Percentiles rank a stretch among this genome's conserved stretches.
These are phyloP conservation scores for Dryas drummondii DNA, from an alignment of 306 rosid genomes.

Conservation along the genomic window DNA sequence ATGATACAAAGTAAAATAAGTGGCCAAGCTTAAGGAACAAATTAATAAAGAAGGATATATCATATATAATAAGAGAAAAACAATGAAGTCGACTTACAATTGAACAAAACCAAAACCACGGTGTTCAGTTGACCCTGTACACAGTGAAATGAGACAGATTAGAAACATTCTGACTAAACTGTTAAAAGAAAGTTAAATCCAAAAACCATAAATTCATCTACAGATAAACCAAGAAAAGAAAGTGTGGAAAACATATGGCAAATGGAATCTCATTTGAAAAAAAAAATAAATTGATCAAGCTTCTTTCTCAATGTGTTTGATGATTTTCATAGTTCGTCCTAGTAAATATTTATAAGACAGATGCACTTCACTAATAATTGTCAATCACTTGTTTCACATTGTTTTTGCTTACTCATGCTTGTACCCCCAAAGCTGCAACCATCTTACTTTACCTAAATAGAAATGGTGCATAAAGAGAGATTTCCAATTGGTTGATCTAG, in stretches of 20 bases:
- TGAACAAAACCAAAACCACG: constrained; percentile 83
- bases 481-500: background rate
- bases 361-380: background rate
- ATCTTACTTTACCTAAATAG: background rate
- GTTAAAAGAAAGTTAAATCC: background rate
- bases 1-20: background rate
- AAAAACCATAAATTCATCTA: background rate
- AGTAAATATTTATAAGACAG: background rate
- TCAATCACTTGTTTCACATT: background rate
- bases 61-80: background rate
- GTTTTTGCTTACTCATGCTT: background rate
- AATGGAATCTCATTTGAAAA: background rate
- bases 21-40: background rate
- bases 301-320: background rate
- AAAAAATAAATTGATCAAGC: background rate
- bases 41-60: background rate
- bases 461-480: background rate
- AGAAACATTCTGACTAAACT: constrained; percentile 5
- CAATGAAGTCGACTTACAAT: constrained; percentile 55
- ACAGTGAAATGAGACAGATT: constrained; percentile 17
- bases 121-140: constrained; percentile 73
- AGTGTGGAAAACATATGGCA: background rate
- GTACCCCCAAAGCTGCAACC: background rate
- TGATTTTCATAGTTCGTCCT: background rate
- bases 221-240: background rate